phyloP scores from a whole-genome alignment of 495 filamentous ascomycete species.

The Xylaria flabelliformis region DNA sequence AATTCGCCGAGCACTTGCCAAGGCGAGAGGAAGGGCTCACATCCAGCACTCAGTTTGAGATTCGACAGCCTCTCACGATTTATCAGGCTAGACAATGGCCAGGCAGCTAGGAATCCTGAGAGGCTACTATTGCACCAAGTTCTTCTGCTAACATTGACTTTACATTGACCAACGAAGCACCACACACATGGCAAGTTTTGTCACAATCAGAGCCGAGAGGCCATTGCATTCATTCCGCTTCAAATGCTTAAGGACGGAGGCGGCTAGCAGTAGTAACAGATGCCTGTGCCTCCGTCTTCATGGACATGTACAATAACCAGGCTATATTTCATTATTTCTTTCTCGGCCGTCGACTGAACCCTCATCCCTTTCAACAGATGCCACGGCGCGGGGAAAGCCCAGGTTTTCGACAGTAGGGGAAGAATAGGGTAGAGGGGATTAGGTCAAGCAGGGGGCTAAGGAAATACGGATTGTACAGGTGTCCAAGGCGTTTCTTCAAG shows the following conservation, averaged over 20 bases:
- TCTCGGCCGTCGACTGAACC: neutral
- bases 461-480: slow-evolving; percentile 7
- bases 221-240: neutral
- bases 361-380: neutral
- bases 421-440: neutral
- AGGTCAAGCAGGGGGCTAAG: neutral
- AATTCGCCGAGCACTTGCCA: neutral
- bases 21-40: neutral
- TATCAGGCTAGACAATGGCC: neutral
- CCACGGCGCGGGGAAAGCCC: neutral
- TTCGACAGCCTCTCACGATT: neutral
- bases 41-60: neutral
- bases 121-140: neutral
- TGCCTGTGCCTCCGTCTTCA: neutral
- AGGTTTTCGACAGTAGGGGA: neutral
- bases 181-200: neutral
- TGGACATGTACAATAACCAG: slow-evolving; percentile 3
- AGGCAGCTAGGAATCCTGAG: neutral
- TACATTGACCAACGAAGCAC: neutral
- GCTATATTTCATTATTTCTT: slow-evolving; percentile 1
- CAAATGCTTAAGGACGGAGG: neutral
- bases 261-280: slow-evolving; percentile 8
- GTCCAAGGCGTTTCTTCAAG: neutral
- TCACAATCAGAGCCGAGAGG: neutral
- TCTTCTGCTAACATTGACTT: neutral